Base-by-base conservation (phyloP, 306 rosid species). In the Datisca glomerata region DNA sequence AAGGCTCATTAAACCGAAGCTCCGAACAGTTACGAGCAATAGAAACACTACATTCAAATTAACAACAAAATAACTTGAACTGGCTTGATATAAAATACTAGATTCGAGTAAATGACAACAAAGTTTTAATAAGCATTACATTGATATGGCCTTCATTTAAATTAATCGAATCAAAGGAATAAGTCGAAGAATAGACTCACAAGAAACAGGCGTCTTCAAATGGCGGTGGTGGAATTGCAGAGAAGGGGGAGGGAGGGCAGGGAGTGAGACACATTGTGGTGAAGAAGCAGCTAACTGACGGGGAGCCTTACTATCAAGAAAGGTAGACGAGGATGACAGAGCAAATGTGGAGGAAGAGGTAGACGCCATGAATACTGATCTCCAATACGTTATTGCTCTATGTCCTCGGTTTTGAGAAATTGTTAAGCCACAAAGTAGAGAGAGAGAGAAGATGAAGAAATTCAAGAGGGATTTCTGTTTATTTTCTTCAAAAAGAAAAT, bases 221-320 rank as follows among this genome's bases (percentile, higher is more conserved):
- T 80, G 56, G 59, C 67, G 76, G 57, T 61, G 74, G 9, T 67
- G 82, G 39, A 81, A 56, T 12, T 57, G 85, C 45, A 66, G 15
- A 0, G 70, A 66, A 0, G 68, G 85, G 13, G 80, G 71, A 8
- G 94, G 80, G 24, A 72, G 80, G 3, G 79, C 46, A 18, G 95
- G 89, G 44, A 50, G 21, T 18, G 56, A 32, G 4, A 37, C 56
- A 4, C 46, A 9, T 17, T 11, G 42, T 0, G 45, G 24, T 4
- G 45, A 15, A 1, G 56, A 33, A 2, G 21, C 11, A 22, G 16
- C 35, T 7, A 42, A 15, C 36, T 50, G 56, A 3, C 56, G 43
- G 10, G n/a, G 44, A 4, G 56, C 56, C 33, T 50, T 50, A 19
- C 38, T 15, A 27, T 50, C 56, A 15, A 36, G 22, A 12, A 50